phyloP scores from a whole-genome alignment of 2,329 filamentous ascomycete genomes.

The Biscogniauxia marginata region DNA sequence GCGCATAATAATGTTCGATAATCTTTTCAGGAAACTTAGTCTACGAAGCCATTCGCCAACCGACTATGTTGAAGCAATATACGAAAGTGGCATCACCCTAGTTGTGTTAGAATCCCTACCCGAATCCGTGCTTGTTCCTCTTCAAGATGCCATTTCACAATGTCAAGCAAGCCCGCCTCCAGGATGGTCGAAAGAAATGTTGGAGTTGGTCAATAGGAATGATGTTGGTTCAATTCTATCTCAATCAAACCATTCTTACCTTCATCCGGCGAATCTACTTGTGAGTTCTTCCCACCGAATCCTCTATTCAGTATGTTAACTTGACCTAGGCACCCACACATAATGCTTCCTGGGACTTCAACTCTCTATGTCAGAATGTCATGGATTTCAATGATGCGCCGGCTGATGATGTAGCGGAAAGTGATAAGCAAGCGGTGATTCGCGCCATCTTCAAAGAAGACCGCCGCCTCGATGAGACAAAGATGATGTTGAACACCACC shows the following conservation, averaged over 20 bases:
- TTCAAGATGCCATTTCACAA: constrained; percentile 80
- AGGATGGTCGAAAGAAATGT: constrained; percentile 68
- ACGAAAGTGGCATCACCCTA: constrained; percentile 64
- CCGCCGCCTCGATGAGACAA: constrained; percentile 82
- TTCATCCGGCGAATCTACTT: constrained; percentile 38
- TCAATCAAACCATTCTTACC: constrained; percentile 40
- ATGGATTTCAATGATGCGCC: constrained; percentile 60
- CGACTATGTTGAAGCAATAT: constrained; percentile 72
- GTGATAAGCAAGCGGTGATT: constrained; percentile 79
- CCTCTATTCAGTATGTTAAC: constrained; percentile 22
- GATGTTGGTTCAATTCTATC: constrained; percentile 71
- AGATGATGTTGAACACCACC: constrained; percentile 79
- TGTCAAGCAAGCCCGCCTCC: constrained; percentile 81
- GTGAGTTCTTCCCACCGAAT: constrained; percentile 34
- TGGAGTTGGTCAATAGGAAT: constrained; percentile 75
- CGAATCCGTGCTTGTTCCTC: constrained; percentile 74
- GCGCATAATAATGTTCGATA: constrained; percentile 67
- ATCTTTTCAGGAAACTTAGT: constrained; percentile 61
- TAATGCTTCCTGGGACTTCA: constrained; percentile 69
- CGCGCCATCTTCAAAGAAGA: constrained; percentile 89
- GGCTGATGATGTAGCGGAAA: constrained; percentile 77
- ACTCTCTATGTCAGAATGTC: constrained; percentile 68
- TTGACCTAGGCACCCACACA: constrained; percentile 56
- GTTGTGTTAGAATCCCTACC: constrained; percentile 78
- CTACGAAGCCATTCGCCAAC: constrained; percentile 48